Conservation (phyloP, 495 filamentous ascomycete species). For the Elaphomyces granulatus region DNA sequence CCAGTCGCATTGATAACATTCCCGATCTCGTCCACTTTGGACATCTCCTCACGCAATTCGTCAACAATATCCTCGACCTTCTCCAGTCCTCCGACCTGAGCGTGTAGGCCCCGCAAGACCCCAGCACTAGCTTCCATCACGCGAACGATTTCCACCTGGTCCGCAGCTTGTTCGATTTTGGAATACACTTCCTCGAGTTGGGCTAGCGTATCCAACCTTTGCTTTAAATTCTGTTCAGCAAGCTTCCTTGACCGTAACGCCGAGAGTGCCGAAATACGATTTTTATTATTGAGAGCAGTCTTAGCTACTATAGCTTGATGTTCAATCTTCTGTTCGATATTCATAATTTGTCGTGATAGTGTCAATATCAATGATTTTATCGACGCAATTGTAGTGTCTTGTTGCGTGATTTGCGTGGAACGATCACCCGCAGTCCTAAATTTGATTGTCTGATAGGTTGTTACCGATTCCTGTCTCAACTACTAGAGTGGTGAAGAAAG, state of each 20-base stretch:
- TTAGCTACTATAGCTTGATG: constrained; percentile 42
- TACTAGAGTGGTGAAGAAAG: neutral
- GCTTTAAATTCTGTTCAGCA: constrained; percentile 52
- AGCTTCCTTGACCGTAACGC: constrained; percentile 73
- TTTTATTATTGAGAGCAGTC: constrained; percentile 51
- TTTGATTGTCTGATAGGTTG: constrained; percentile 48
- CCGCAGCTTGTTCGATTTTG: constrained; percentile 71
- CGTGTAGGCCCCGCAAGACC: constrained; percentile 58
- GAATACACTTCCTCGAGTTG: constrained; percentile 70
- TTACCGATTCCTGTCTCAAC: constrained; percentile 8
- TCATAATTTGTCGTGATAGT: constrained; percentile 47
- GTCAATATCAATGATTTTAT: constrained; percentile 53
- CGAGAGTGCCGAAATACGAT: constrained; percentile 56
- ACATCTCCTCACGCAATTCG: constrained; percentile 63
- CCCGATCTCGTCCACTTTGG: constrained; percentile 67
- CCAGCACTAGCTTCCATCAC: constrained; percentile 66
- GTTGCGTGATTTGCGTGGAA: constrained; percentile 41
- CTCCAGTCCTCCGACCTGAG: constrained; percentile 61
- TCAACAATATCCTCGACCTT: constrained; percentile 63
- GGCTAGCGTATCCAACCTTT: constrained; percentile 52
- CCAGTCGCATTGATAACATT: constrained; percentile 51
- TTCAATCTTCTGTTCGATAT: constrained; percentile 39
- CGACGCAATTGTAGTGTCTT: constrained; percentile 69
- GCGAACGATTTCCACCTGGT: constrained; percentile 63
- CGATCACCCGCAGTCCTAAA: constrained; percentile 42